Evolutionary conservation across 164 flowering plant species (phyloP), one percentile per base, ranked within the genome.

Genomic region (Malania oleifera): DNA sequence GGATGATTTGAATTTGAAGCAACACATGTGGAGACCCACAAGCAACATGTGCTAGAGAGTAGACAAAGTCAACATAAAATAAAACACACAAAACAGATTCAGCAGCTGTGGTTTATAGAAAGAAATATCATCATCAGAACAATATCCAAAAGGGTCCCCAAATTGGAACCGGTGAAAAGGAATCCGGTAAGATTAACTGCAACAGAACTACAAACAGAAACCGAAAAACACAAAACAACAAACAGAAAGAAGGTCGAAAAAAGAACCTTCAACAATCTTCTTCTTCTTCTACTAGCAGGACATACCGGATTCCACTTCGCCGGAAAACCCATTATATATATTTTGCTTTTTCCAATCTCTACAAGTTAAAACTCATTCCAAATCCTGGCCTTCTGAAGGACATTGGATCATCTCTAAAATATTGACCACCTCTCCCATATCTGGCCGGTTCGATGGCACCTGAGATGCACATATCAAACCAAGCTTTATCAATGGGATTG

Each of bases 401-500:
- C 89, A 81, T 70, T 76, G 77, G 60, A 89, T 87, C 61, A 92
- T 71, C 73, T 89, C 96, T 72, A 93, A 68, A 70, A 93, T 89
- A 35, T 81, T 86, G 54, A 89, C 89, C 27, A 89, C 98, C 67
- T 93, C 97, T 54, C 73, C 83, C 97, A 93, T 89, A 63, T 86
- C 95, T 1, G 97, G 98, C 50, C 98, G 73, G 56, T 79, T 87
- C 13, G 98, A 93, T 20, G 97, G 98, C 54, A 93, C 96, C 62
- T 93, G 98, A 1, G 98, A 89, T 0, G 97, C 84, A 76, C 98
- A 93, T 20, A 93, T 83, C 66, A 93, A 74, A 3, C 96, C 97
- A 26, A 93, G 57, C 67, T 93, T 89, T 66, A 89, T 78, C 27
- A 87, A 83, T 1, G 97, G 91, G 51, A 87, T 76, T 3, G 87